These are phyloP conservation scores for Hirsutella minnesotensis DNA, from an alignment of 2,329 filamentous ascomycete species.

Conservation along the genomic window DNA sequence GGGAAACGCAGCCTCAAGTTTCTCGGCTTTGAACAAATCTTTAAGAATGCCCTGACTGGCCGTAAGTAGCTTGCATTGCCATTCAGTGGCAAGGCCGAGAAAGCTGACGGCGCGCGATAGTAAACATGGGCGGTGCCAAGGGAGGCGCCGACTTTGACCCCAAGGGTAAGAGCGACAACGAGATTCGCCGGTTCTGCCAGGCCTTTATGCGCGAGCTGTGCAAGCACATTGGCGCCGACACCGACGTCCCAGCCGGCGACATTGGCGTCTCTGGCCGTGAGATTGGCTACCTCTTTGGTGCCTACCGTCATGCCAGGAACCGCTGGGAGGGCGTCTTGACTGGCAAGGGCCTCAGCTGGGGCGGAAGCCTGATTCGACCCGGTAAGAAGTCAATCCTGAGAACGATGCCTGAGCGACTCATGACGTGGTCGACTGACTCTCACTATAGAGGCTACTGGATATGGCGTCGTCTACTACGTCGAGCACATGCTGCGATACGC, in stretches of 20 bases:
- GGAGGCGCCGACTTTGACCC: slow-evolving; percentile 97
- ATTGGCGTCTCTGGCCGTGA: slow-evolving; percentile 89
- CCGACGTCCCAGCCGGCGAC: slow-evolving; percentile 92
- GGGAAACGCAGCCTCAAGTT: slow-evolving; percentile 70
- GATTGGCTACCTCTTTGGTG: slow-evolving; percentile 89
- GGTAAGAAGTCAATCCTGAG: too few relatives aligned
- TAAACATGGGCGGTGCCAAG: slow-evolving; percentile 86
- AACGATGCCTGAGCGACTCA: too few relatives aligned
- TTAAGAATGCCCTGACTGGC: slow-evolving; percentile 98
- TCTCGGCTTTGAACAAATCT: slow-evolving; percentile 97
- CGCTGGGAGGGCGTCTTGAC: slow-evolving; percentile 93
- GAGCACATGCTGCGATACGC: slow-evolving; percentile 90
- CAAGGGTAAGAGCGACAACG: slow-evolving; percentile 94
- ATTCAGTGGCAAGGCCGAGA: too few relatives aligned
- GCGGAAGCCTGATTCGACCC: slow-evolving; percentile 84
- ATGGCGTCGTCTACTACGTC: slow-evolving; percentile 93
- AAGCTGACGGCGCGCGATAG: slow-evolving; percentile 9
- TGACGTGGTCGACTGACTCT: too few relatives aligned
- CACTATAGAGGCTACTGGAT: slow-evolving; percentile 73
- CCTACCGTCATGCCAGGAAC: slow-evolving; percentile 81
- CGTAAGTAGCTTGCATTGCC: too few relatives aligned
- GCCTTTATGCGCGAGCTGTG: slow-evolving; percentile 92
- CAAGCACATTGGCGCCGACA: slow-evolving; percentile 93
- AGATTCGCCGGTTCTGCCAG: slow-evolving; percentile 95
- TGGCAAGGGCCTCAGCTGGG: slow-evolving; percentile 88